Percentiles rank a stretch among this genome's conserved stretches.
Evolutionary conservation across 257 asterid species (phyloP).

Genomic region (Solanum etuberosum): DNA sequence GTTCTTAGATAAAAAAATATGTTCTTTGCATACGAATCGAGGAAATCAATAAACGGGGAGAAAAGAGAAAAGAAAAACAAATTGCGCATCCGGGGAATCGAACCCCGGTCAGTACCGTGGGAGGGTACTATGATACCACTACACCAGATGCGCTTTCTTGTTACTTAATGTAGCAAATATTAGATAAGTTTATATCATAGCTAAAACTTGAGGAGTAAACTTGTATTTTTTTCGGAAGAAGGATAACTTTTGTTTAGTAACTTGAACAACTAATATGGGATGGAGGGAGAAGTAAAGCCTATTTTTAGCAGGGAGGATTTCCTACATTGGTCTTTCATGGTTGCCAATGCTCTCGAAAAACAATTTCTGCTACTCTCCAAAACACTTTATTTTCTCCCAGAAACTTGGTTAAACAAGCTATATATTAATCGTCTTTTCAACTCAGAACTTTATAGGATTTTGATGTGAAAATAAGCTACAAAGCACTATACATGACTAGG

Average conservation of each 20-base stretch:
- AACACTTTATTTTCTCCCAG: not conserved
- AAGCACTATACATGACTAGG: not conserved
- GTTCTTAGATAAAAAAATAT: too few relatives aligned
- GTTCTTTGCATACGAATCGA: not conserved
- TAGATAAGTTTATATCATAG: too few relatives aligned
- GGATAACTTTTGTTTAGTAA: not conserved
- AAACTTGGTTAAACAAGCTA: not conserved
- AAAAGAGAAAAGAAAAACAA: not conserved
- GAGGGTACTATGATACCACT: slow-evolving; percentile 99
- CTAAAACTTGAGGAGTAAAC: too few relatives aligned
- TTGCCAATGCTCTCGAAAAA: not conserved
- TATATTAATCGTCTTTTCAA: not conserved
- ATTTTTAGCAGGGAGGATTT: not conserved
- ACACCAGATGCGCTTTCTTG: slow-evolving; percentile 89
- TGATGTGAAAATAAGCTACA: not conserved
- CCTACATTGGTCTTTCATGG: not conserved
- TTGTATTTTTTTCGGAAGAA: too few relatives aligned
- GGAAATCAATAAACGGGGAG: not conserved
- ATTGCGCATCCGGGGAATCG: not conserved
- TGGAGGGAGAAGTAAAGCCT: not conserved
- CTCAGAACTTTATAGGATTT: not conserved
- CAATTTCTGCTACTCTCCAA: not conserved
- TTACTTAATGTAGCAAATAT: not conserved
- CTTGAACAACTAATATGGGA: not conserved
- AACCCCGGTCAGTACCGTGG: slow-evolving; percentile 99